Percentiles rank a stretch among this genome's conserved stretches.
Conservation (phyloP, 2,329 filamentous ascomycete genomes). For the Monosporascus sp. region DNA sequence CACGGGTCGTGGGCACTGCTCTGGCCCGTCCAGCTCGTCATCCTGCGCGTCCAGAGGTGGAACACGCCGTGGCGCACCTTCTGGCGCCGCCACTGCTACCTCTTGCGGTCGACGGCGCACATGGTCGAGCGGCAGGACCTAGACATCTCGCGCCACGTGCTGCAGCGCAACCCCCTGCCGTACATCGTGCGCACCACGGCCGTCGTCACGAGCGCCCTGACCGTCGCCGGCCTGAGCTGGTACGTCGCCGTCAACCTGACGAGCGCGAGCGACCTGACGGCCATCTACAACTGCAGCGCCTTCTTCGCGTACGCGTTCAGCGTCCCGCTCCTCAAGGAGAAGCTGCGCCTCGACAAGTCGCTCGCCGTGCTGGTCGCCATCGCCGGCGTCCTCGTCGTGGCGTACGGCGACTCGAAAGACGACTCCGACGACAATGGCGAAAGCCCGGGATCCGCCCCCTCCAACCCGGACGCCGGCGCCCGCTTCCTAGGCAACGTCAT, state of each 20-base stretch:
- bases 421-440: conserved; percentile 42
- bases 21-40: conserved; percentile 77
- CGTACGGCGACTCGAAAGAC: conserved; percentile 71
- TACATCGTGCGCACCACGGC: conserved; percentile 79
- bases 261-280: conserved; percentile 86
- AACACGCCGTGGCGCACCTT: conserved; percentile 77
- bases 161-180: conserved; percentile 39
- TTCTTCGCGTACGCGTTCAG: conserved; percentile 99
- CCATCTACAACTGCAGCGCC: conserved; percentile 98
- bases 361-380: conserved; percentile 84
- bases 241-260: conserved; percentile 93
- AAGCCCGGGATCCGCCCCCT: conserved; percentile 25
- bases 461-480: conserved; percentile 44
- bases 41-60: conserved; percentile 75
- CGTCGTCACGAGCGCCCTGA: conserved; percentile 79
- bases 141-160: conserved; percentile 48
- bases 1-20: conserved; percentile 90
- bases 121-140: conserved; percentile 83
- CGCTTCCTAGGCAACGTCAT: conserved; percentile 82
- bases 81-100: conserved; percentile 61
- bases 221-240: conserved; percentile 88
- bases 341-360: conserved; percentile 77
- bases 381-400: conserved; percentile 84
- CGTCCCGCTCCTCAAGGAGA: conserved; percentile 82
- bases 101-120: conserved; percentile 53